Evolutionary conservation across 805 yeast species (phyloP), one percentile per base, ranked within the genome.

Genomic region (Ogataea paradorogensis): DNA sequence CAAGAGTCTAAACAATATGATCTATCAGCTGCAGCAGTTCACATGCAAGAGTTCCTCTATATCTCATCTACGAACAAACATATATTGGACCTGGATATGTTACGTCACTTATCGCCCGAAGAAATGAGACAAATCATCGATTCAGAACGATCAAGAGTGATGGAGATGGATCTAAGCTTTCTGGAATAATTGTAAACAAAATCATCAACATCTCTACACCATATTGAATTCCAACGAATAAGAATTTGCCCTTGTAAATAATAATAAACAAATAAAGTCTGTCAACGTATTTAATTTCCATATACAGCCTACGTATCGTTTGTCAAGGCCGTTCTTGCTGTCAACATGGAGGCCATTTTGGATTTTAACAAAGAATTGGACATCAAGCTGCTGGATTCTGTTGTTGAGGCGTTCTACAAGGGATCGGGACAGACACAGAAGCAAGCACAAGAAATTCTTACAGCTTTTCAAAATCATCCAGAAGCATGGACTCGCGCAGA

Each of bases 401-500:
- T 90, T 18, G 98, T 91, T 22, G 84, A 79, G 41, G 75, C 91
- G 5, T 88, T 93, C 59, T 93, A 84, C 65, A 74, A 73, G 42
- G 93, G 95, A 3, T 71, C 84, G 4, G 91, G 95, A 15, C 71
- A 67, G n/a, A 80, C 76, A 41, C 89, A 82, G 53, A 78, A 77
- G 46, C 70, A 73, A 48, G 95, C 95, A 8, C 91, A 82, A 63
- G 71, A 72, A 27, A 66, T 83, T 7, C 73, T 85, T 53, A 82
- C 84, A 15, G 77, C 80, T 64, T 90, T 93, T 62, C 96, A 93
- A 64, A 95, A 88, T 47, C 84, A 89, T 62, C 95, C 93, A 3
- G 96, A 91, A 53, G 83, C 97, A 18, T 93, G 99, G 99, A 87
- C 84, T 51, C 77, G 84, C 41, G 93, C 95, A 24, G 98, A 91